Evolutionary conservation across 179 eudicot genomes (phyloP).

Genomic region (Spergularia azorica): DNA sequence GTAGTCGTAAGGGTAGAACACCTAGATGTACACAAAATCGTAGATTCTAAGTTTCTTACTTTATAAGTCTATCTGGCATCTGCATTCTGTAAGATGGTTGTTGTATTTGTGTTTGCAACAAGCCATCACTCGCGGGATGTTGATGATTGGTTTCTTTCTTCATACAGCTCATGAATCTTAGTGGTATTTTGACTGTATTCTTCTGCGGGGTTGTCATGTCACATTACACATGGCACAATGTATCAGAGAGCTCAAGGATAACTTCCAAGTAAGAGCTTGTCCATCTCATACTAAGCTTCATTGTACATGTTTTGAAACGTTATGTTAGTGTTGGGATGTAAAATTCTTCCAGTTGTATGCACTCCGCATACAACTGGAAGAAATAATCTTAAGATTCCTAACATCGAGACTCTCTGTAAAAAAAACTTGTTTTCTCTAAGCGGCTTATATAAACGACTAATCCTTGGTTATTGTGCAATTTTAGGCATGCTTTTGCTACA

Average conservation of each 20-base stretch:
- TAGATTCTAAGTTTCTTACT: neutral
- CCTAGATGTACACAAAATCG: no score
- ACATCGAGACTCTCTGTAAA: neutral
- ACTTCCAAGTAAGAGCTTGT: slow-evolving; percentile 60
- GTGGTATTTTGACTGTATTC: slow-evolving; percentile 79
- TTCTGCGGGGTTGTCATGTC: slow-evolving; percentile 86
- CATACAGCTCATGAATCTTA: slow-evolving; percentile 66
- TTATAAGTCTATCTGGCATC: neutral
- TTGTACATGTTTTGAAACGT: no score
- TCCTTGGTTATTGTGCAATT: slow-evolving; percentile 19
- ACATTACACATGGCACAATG: slow-evolving; percentile 85
- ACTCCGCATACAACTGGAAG: neutral
- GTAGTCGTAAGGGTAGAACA: neutral
- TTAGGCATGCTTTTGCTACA: slow-evolving; percentile 85
- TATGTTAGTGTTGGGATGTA: neutral
- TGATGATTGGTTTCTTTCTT: slow-evolving; percentile 7
- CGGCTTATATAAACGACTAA: slow-evolving; percentile 6
- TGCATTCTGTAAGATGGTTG: neutral
- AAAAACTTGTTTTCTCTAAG: neutral
- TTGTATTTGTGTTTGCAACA: neutral
- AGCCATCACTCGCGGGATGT: neutral
- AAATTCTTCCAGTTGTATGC: neutral
- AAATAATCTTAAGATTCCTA: neutral
- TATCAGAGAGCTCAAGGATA: slow-evolving; percentile 68
- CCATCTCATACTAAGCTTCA: neutral